Percentiles rank a stretch among this genome's conserved stretches.
Evolutionary conservation across 257 asterid species (phyloP).

Genomic region (Solanum tarijense): DNA sequence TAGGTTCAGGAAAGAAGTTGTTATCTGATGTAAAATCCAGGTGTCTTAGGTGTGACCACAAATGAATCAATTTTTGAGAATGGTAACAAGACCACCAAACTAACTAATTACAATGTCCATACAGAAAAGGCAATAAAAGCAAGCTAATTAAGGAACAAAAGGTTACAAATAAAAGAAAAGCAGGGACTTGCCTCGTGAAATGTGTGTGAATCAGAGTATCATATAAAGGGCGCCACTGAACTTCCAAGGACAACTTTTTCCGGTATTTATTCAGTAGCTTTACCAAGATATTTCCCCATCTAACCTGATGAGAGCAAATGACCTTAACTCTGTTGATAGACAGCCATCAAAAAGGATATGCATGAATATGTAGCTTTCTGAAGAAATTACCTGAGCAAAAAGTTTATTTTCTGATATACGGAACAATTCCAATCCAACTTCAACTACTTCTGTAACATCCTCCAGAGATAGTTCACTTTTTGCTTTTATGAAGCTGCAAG

Average conservation of each 20-base stretch:
- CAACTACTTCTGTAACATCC: constrained; percentile 59
- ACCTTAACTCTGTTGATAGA: background rate
- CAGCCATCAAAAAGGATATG: background rate
- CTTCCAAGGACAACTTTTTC: constrained; percentile 58
- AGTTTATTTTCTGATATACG: constrained; percentile 62
- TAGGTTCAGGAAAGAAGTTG: background rate
- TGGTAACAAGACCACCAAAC: background rate
- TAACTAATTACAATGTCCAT: background rate
- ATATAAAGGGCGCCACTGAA: constrained; percentile 88
- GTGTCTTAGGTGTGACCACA: background rate
- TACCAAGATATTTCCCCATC: constrained; percentile 93
- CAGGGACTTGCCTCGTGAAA: constrained; percentile 62
- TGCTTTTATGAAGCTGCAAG: constrained; percentile 76
- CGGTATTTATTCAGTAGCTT: constrained; percentile 71
- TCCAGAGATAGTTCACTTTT: constrained; percentile 72
- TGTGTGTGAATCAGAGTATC: constrained; percentile 71
- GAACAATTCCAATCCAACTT: constrained; percentile 69
- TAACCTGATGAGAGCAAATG: constrained; percentile 53
- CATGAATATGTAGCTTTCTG: constrained; percentile 4
- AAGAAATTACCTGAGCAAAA: constrained; percentile 59
- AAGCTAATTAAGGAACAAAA: constrained; percentile 1
- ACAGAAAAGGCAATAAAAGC: background rate
- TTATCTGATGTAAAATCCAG: background rate
- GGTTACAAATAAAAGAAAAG: background rate
- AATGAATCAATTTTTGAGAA: background rate